phyloP scores from a whole-genome alignment of 108 stramenopile genomes.

The Cyclostephanos invisitatus region DNA sequence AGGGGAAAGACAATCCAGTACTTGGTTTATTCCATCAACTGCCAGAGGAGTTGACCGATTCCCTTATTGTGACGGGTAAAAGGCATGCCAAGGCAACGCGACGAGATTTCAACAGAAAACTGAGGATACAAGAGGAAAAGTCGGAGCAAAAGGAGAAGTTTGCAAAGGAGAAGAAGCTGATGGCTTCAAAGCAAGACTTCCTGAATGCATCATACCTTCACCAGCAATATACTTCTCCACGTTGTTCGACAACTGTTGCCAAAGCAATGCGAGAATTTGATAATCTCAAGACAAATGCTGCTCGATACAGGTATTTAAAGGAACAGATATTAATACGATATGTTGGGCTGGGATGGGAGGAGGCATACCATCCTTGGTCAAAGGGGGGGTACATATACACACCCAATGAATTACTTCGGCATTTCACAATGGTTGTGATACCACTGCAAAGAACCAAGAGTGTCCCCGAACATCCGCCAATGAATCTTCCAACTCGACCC shows the following conservation, averaged over 20 bases:
- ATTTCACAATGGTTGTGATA: not conserved
- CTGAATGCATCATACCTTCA: not conserved
- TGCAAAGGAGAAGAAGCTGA: too few species aligned
- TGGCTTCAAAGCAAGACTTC: too few species aligned
- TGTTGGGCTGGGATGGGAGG: slow-evolving; percentile 1
- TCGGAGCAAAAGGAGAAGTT: too few species aligned
- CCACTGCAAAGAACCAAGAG: not conserved
- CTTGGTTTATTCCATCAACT: slow-evolving; percentile 2
- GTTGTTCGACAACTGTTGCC: not conserved
- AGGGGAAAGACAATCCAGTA: not conserved
- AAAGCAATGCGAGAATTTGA: not conserved
- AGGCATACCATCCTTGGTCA: slow-evolving; percentile 6
- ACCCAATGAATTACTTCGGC: not conserved
- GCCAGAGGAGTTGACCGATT: not conserved
- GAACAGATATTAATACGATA: slow-evolving; percentile 4
- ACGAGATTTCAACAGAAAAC: not conserved
- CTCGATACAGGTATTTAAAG: not conserved
- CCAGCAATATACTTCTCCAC: slow-evolving; percentile 12
- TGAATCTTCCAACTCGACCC: too few species aligned
- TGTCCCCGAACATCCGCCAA: too few species aligned
- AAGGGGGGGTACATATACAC: not conserved
- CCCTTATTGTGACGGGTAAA: not conserved
- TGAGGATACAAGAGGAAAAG: not conserved
- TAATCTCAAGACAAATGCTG: not conserved
- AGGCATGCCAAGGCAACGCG: not conserved